Base-by-base conservation (phyloP, 441 rosid species). In the Codiaeum variegatum region DNA sequence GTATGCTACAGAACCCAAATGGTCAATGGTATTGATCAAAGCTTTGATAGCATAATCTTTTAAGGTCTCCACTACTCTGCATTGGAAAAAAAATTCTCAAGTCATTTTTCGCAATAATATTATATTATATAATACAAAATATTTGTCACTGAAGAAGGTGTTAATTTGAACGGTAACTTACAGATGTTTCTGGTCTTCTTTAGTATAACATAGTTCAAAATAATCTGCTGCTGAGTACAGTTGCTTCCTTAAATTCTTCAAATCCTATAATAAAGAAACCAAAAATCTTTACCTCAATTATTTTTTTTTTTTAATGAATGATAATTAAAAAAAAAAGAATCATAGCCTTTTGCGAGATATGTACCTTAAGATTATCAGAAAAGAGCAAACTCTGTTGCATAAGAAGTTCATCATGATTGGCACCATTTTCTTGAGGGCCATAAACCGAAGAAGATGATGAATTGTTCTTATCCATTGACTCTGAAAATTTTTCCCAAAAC, bases 161-260 rank as follows among this genome's bases (percentile, higher is more conserved):
- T 65, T 26, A 58, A 36, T 36, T 54, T 54, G 42, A 49, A 65
- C 52, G 21, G 24, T 18, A 58, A 58, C 83, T 90, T 80, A 89
- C 98, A 81, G 62, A 73, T 89, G 83, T 82, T 91, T 95, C 75
- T 87, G 86, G 12, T 82, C 87, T 56, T 85, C 85, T 70, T 85
- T 72, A 54, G 61, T 64, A 78, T 88, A 90, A 70, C 91, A 87
- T 32, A 70, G 44, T 84, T 95, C 99, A 72, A 89, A 92, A 79
- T 90, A 86, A 31, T 95, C 94, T 26, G 98, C 98, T 10, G 99
- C 99, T 23, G 91, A 88, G 85, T 89, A 90, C 40, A 95, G 74
- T 47, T 95, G 98, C 70, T 85, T 80, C 80, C 91, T 87, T 65
- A 95, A 66, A 73, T 75, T 85, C 88, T 85, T 95, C 82, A 95